Evolutionary conservation across 805 yeast genomes (phyloP).

Genomic region (Hanseniaspora jakobsenii): DNA sequence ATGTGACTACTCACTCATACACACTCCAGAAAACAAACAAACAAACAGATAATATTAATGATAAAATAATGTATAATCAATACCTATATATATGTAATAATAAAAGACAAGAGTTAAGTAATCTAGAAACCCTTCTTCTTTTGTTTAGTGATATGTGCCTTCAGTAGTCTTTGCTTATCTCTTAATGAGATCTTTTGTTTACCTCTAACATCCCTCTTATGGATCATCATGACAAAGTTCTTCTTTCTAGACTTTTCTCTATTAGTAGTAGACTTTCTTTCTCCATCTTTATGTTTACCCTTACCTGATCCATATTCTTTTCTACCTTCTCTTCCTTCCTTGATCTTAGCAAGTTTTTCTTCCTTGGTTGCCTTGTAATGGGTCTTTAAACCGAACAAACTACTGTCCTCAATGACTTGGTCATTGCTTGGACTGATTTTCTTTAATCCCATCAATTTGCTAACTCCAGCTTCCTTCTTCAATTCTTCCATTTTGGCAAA

Average conservation of each 20-base stretch:
- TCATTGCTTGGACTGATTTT: conserved; percentile 40
- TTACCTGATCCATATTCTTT: conserved; percentile 80
- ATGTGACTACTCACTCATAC: too few relatives aligned
- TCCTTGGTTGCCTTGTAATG: conserved; percentile 78
- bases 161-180: conserved; percentile 75
- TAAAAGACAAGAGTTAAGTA: too few relatives aligned
- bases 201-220: conserved; percentile 87
- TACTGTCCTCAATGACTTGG: conserved; percentile 69
- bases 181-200: conserved; percentile 80
- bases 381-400: conserved; percentile 59
- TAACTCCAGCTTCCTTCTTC: conserved; percentile 71
- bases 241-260: conserved; percentile 94
- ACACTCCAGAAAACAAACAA: too few relatives aligned
- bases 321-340: conserved; percentile 87
- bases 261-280: conserved; percentile 75
- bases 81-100: too few relatives aligned
- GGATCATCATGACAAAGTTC: conserved; percentile 98
- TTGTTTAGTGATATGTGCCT: conserved; percentile 80
- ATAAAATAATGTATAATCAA: too few relatives aligned
- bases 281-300: conserved; percentile 57
- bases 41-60: too few relatives aligned
- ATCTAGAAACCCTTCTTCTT: conserved; percentile 65
- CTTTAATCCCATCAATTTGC: conserved; percentile 54
- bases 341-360: conserved; percentile 75
- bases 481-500: conserved; percentile 90